A percentile compares a stretch with the other conserved stretches of the same genome.
Evolutionary conservation across 2,329 filamentous ascomycete genomes (phyloP).

Genomic region (Colletotrichum cuscutae): DNA sequence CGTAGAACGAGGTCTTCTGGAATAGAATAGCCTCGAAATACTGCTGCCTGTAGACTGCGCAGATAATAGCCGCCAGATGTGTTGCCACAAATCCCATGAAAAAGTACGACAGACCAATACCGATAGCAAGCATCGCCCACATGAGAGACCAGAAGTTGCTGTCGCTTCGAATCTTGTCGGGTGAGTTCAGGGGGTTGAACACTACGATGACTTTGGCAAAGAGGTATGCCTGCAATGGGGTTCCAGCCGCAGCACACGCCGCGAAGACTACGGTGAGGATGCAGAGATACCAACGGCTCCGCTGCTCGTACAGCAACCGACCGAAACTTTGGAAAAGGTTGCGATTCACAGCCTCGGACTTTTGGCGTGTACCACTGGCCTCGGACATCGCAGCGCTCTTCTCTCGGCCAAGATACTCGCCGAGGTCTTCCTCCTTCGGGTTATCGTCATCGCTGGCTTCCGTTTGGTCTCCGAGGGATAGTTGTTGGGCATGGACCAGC

Average conservation of each 20-base stretch:
- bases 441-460: slow-evolving; percentile 48
- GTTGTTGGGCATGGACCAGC: slow-evolving; percentile 72
- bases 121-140: slow-evolving; percentile 69
- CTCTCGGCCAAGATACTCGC: slow-evolving; percentile 51
- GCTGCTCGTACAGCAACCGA: slow-evolving; percentile 66
- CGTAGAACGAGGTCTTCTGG: slow-evolving; percentile 70
- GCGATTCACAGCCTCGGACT: slow-evolving; percentile 50
- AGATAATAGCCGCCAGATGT: slow-evolving; percentile 57
- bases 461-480: slow-evolving; percentile 62
- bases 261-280: slow-evolving; percentile 58
- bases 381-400: slow-evolving; percentile 57
- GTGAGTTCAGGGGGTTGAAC: slow-evolving; percentile 51
- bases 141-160: slow-evolving; percentile 73
- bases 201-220: slow-evolving; percentile 64
- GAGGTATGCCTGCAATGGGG: slow-evolving; percentile 64
- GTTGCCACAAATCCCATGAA: slow-evolving; percentile 56
- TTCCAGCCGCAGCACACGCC: slow-evolving; percentile 54
- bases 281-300: slow-evolving; percentile 61
- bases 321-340: slow-evolving; percentile 65
- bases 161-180: slow-evolving; percentile 48
- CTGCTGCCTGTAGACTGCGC: slow-evolving; percentile 66
- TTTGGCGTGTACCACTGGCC: slow-evolving; percentile 38
- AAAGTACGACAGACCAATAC: slow-evolving; percentile 64
- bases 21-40: slow-evolving; percentile 70
- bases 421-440: slow-evolving; percentile 52